phyloP scores from a whole-genome alignment of 2,329 filamentous ascomycete genomes.

The Triangularia verruculosa region DNA sequence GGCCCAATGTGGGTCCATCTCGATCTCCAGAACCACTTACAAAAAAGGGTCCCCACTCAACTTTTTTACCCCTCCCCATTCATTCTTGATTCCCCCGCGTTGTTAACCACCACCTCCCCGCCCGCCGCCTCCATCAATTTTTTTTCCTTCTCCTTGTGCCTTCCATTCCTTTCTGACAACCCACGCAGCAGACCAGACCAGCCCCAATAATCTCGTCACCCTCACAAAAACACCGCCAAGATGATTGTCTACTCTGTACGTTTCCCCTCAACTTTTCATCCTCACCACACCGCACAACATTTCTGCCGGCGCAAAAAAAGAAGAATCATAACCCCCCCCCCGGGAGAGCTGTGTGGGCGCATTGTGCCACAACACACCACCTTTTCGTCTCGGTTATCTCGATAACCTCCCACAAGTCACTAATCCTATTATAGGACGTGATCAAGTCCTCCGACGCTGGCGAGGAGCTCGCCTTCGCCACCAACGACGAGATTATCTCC shows the following conservation, averaged over 20 bases:
- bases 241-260: neutral
- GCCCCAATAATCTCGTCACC: neutral
- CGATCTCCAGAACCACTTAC: neutral
- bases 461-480: neutral
- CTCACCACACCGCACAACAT: neutral
- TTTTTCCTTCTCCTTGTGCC: neutral
- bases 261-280: neutral
- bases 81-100: neutral
- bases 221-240: neutral
- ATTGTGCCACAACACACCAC: neutral
- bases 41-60: neutral
- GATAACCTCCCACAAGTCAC: neutral
- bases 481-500: conserved; percentile 92
- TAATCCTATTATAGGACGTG: conserved; percentile 63
- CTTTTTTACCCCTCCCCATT: neutral
- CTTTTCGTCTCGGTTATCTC: neutral
- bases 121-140: neutral
- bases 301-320: neutral
- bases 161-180: neutral
- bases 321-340: neutral
- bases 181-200: neutral
- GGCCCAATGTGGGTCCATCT: neutral
- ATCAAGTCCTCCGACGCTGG: conserved; percentile 44
- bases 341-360: neutral
- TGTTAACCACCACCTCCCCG: neutral